Base-by-base conservation (phyloP, 139 green algal genomes). In the Picochlorum sp. region DNA sequence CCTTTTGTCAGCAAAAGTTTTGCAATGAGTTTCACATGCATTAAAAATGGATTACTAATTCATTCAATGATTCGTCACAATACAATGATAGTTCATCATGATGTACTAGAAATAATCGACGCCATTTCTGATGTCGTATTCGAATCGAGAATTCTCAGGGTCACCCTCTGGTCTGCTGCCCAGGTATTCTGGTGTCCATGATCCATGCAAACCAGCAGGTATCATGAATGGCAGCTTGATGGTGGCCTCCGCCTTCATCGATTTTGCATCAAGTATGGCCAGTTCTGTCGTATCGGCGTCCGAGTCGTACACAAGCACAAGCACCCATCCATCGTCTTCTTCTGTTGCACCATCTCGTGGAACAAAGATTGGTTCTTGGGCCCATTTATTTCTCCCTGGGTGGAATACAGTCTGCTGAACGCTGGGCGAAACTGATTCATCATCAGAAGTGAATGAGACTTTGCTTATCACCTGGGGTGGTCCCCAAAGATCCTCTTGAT, bases 271-370 rank as follows among this genome's bases (percentile, higher is more conserved):
- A 54, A 84, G 68, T 13, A 84, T 73, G 15, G 63, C 77, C 24
- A 82, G 58, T 14, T 74, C 49, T 4, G 57, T 75, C 6, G 57
- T 37, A 24, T 75, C 23, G 1, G 16, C 37, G 2, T 26, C 24
- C 0, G 63, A 45, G 32, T 81, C 38, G 44, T 74, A 81, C 49
- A 75, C 68, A 54, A 84, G 41, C 9, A 57, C 20, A 30, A 84
- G 15, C 20, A 84, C 45, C 76, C 76, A 84, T 16, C 78, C 78
- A 49, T 84, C 76, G 44, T 84, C 78, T 64, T 84, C 78, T 2
- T 45, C 45, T 38, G 28, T 14, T 6, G 26, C 58, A 10, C 34
- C 47, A 8, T 45, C 34, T 9, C 71, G 66, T 20, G 79, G 68
- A 23, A 83, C 70, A 61, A 85, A 85, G 11, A 76, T 64, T 13